phyloP scores from a whole-genome alignment of 805 yeast species.

The Candida morakotiae region DNA sequence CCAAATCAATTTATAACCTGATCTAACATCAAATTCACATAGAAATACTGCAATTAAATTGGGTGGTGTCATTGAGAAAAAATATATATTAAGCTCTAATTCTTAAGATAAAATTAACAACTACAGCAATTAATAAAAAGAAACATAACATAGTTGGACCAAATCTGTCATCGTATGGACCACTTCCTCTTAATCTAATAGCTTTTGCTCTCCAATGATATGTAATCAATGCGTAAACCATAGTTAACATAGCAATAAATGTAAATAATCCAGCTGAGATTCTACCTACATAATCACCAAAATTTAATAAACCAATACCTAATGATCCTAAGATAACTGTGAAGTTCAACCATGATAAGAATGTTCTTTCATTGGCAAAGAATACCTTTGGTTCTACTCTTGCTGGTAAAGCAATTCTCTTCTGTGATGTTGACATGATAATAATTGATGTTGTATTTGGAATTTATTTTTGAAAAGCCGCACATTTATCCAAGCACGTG shows the following conservation, averaged over 20 bases:
- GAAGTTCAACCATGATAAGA: conserved; percentile 96
- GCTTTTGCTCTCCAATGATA: conserved; percentile 99
- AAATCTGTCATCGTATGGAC: conserved; percentile 98
- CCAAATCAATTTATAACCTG: conserved; percentile 39
- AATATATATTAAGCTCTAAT: conserved; percentile 44
- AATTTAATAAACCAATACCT: conserved; percentile 92
- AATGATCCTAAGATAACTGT: conserved; percentile 97
- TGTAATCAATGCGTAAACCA: conserved; percentile 91
- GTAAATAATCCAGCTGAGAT: conserved; percentile 93
- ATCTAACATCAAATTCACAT: conserved; percentile 29
- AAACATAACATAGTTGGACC: conserved; percentile 98
- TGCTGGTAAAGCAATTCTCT: conserved; percentile 96
- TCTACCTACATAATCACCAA: conserved; percentile 92
- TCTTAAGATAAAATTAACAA: conserved; percentile 86
- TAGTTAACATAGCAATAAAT: conserved; percentile 93
- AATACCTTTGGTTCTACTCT: conserved; percentile 98
- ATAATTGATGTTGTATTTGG: not conserved
- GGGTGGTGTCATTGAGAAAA: conserved; percentile 10
- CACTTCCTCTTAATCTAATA: conserved; percentile 93
- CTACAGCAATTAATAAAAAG: conserved; percentile 88
- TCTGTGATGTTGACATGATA: conserved; percentile 38
- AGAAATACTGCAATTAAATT: conserved; percentile 30
- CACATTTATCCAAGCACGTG: conserved; percentile 1
- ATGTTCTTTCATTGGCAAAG: conserved; percentile 98
- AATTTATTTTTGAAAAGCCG: not conserved